A percentile compares a stretch with the other conserved stretches of the same genome.
Evolutionary conservation across 495 filamentous ascomycete genomes (phyloP).

Genomic region (Penicillium longicatenatum): DNA sequence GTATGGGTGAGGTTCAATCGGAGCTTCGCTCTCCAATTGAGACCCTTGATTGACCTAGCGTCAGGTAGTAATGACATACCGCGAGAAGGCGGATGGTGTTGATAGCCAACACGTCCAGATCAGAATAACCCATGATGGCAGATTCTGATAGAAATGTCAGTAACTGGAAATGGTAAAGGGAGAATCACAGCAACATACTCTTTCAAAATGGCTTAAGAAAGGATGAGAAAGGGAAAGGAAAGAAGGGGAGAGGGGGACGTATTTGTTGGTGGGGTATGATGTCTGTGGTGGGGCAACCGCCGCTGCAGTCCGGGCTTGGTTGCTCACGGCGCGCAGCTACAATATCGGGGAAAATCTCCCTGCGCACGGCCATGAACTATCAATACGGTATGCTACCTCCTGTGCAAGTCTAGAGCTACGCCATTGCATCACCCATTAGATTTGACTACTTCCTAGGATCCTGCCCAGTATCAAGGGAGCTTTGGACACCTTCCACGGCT

Average conservation of each 20-base stretch:
- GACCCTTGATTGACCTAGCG: slow-evolving; percentile 5
- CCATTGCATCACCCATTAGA: slow-evolving; percentile 2
- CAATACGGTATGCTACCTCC: not conserved
- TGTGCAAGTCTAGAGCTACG: slow-evolving; percentile 1
- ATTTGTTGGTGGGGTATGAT: slow-evolving; percentile 44
- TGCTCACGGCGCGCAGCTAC: slow-evolving; percentile 1
- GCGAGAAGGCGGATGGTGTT: slow-evolving; percentile 97
- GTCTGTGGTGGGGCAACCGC: slow-evolving; percentile 31
- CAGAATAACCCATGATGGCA: slow-evolving; percentile 83
- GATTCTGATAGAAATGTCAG: slow-evolving; percentile 30
- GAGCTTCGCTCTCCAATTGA: slow-evolving; percentile 6
- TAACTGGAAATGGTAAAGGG: slow-evolving; percentile 22
- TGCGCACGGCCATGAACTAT: not conserved
- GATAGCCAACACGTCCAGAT: slow-evolving; percentile 85
- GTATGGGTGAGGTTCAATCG: not conserved
- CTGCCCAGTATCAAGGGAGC: not conserved
- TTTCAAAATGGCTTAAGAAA: slow-evolving; percentile 20
- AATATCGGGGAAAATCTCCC: slow-evolving; percentile 1
- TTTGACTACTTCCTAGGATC: not conserved
- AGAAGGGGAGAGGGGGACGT: slow-evolving; percentile 31
- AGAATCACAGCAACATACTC: slow-evolving; percentile 4
- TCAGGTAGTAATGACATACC: slow-evolving; percentile 54
- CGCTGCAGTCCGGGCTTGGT: slow-evolving; percentile 8
- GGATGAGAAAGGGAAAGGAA: slow-evolving; percentile 25
- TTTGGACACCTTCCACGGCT: not conserved